Conservation (phyloP, 345 rosid species). For the Hibiscus mutabilis region DNA sequence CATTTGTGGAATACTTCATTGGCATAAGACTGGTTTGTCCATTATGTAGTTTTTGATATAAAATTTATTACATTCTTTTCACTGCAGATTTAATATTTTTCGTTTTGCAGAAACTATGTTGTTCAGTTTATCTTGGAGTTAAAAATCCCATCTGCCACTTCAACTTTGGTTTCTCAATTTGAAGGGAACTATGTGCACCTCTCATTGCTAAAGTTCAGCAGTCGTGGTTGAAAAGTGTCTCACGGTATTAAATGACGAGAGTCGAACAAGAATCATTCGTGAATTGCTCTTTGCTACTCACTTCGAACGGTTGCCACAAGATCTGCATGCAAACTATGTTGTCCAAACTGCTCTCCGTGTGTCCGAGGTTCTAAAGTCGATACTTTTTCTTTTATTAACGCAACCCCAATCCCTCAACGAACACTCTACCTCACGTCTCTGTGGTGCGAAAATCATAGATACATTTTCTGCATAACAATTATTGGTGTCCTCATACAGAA, state of each 20-base stretch:
- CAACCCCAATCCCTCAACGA: not conserved
- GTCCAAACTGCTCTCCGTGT: slow-evolving; percentile 36
- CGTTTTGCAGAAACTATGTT: slow-evolving; percentile 41
- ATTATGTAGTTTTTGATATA: not conserved
- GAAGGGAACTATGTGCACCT: slow-evolving; percentile 46
- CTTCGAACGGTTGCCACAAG: slow-evolving; percentile 40
- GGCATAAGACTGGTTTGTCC: not conserved
- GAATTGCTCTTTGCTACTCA: slow-evolving; percentile 33
- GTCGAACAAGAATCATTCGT: slow-evolving; percentile 27
- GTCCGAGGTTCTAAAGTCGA: slow-evolving; percentile 24
- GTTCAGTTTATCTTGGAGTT: slow-evolving; percentile 39
- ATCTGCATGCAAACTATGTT: slow-evolving; percentile 45
- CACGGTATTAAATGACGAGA: slow-evolving; percentile 18
- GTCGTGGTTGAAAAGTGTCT: slow-evolving; percentile 47
- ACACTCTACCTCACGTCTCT: not conserved
- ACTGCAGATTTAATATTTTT: not conserved
- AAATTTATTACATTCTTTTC: not conserved
- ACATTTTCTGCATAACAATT: not conserved
- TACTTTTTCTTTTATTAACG: not conserved
- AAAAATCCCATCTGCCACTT: slow-evolving; percentile 23
- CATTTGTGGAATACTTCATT: not conserved
- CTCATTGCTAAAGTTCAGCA: slow-evolving; percentile 45
- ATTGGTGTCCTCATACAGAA: not conserved
- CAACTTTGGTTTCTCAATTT: slow-evolving; percentile 30
- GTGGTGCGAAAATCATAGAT: not conserved